phyloP scores from a whole-genome alignment of 2,329 filamentous ascomycete species.

The Xylaria sp. region DNA sequence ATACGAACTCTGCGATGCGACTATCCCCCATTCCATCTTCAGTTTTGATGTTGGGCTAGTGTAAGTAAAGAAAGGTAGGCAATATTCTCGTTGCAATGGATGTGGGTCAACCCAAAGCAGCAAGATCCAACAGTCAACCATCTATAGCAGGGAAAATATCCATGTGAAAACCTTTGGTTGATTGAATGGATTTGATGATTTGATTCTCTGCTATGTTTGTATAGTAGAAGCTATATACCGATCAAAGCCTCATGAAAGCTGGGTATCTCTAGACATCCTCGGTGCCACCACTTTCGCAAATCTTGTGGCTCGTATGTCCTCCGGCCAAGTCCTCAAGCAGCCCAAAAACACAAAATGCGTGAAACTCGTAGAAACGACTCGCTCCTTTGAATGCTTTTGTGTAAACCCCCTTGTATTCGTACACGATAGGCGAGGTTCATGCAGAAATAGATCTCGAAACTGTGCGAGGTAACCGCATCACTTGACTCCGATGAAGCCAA shows the following conservation, averaged over 20 bases:
- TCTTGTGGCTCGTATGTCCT: constrained; percentile 24
- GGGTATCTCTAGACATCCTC: constrained; percentile 33
- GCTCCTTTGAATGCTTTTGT: constrained; percentile 18
- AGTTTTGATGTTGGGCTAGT: not conserved
- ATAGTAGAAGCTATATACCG: constrained; percentile 22
- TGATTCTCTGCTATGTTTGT: not conserved
- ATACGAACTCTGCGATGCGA: not conserved
- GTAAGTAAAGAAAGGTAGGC: not conserved
- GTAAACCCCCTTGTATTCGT: constrained; percentile 17
- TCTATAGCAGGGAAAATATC: not conserved
- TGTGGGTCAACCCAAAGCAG: not conserved
- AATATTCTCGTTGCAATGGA: not conserved
- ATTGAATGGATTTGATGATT: constrained; percentile 1
- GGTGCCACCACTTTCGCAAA: constrained; percentile 19
- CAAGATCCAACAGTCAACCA: not conserved
- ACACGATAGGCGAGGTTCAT: constrained; percentile 22
- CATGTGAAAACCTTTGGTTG: not conserved
- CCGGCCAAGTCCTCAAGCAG: constrained; percentile 18
- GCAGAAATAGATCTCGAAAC: not conserved
- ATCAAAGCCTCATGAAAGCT: constrained; percentile 26
- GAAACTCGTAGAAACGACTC: constrained; percentile 8
- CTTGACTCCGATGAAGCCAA: constrained; percentile 74
- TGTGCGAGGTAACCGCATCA: constrained; percentile 45
- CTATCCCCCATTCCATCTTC: not conserved
- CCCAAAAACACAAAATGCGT: constrained; percentile 10